A percentile compares a stretch with the other conserved stretches of the same genome.
These are phyloP conservation scores for Entomortierella beljakovae DNA, from an alignment of 192 early-diverging fungal species.

Conservation along the genomic window DNA sequence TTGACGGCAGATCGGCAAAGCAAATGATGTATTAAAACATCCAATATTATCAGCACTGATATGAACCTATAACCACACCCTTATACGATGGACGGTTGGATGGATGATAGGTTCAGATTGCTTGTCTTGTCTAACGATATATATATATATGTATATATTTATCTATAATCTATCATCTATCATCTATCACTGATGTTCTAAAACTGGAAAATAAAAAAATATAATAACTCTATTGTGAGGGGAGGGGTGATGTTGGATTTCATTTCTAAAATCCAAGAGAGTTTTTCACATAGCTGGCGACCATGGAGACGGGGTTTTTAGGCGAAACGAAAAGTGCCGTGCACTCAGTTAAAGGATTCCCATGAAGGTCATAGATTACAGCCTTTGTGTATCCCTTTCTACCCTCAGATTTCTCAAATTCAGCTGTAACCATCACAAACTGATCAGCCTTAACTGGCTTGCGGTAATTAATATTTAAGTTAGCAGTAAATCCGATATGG, in stretches of 20 bases:
- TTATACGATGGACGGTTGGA: too few relatives aligned
- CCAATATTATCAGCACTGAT: too few relatives aligned
- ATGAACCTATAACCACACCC: too few relatives aligned
- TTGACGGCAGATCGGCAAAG: too few relatives aligned
- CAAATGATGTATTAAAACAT: too few relatives aligned
- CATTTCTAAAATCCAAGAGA: slow-evolving; percentile 30
- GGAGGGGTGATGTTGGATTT: too few relatives aligned
- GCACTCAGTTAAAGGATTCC: slow-evolving; percentile 40
- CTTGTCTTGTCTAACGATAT: background rate
- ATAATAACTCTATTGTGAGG: too few relatives aligned
- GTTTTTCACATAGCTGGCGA: slow-evolving; percentile 49
- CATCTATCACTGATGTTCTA: background rate
- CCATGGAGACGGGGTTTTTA: slow-evolving; percentile 47
- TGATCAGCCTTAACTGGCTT: slow-evolving; percentile 73
- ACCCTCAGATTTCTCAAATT: slow-evolving; percentile 72
- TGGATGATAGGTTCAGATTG: background rate
- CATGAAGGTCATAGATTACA: slow-evolving; percentile 32
- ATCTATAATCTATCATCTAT: background rate
- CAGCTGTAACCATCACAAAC: slow-evolving; percentile 66
- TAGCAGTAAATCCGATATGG: slow-evolving; percentile 78
- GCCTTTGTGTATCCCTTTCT: slow-evolving; percentile 68
- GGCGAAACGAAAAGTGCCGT: slow-evolving; percentile 42
- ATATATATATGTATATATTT: background rate
- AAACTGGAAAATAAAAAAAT: background rate
- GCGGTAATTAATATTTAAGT: slow-evolving; percentile 81